Evolutionary conservation across 2,329 filamentous ascomycete genomes (phyloP).

Genomic region (Fusarium anthophilum): DNA sequence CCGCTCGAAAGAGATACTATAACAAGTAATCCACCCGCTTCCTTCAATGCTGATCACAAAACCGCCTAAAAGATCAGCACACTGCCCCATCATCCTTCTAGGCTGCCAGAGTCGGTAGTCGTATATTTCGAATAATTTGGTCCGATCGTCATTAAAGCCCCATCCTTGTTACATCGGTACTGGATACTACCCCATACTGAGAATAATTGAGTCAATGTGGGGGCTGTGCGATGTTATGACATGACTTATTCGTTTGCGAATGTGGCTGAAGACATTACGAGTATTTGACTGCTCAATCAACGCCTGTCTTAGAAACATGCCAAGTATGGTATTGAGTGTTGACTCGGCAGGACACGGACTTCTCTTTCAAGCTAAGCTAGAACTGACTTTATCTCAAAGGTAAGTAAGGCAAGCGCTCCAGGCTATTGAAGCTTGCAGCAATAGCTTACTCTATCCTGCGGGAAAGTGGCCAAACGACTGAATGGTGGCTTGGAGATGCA

Average conservation of each 20-base stretch:
- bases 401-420: too few species aligned
- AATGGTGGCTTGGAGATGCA: background rate
- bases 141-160: background rate
- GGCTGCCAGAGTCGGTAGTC: background rate
- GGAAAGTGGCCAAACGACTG: background rate
- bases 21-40: background rate
- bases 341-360: too few species aligned
- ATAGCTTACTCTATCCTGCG: background rate
- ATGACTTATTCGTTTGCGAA: background rate
- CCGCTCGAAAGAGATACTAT: background rate
- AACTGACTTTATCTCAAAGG: background rate
- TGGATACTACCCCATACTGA: background rate
- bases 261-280: background rate
- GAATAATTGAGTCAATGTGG: background rate
- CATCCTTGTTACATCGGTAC: background rate
- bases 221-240: fast-evolving
- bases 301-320: background rate
- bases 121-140: background rate
- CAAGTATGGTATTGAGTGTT: background rate
- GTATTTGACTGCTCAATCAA: fast-evolving
- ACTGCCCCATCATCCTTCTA: background rate
- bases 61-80: background rate
- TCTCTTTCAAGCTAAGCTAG: background rate
- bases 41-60: background rate
- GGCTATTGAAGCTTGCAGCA: background rate